Base-by-base conservation (phyloP, 2,329 filamentous ascomycete genomes). In the Microdochium nivale region DNA sequence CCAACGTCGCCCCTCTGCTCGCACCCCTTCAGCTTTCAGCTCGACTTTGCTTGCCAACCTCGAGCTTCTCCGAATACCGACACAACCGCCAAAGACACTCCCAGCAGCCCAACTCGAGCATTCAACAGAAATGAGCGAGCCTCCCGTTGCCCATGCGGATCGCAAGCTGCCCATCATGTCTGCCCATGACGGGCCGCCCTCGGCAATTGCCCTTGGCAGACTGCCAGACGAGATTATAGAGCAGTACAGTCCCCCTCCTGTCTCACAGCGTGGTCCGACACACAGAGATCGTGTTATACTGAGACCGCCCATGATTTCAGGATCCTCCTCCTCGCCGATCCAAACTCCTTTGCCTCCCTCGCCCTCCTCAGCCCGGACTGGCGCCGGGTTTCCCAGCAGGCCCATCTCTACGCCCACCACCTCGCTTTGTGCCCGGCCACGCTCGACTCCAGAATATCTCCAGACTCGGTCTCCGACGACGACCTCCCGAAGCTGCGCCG, bases 221-320 rank as follows among this genome's bases (percentile, higher is more conserved):
- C 71, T 87, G 11, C 84, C 84, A 5, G 80, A 84, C 65, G 83
- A 87, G 65, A 87, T 87, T 53, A 85, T 87, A 58, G 71, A 85
- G 62, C 81, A 86, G 84, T 87, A 69, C 66, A 79, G 68, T 19
- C 40, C 14, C 35, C 13, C 47, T 35, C 47, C n/a, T 40, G 19
- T 13, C 48, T 49, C 16, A 51, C 51, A 25, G 49, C 24, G 51
- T 46, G n/a, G 57, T 48, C 49, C 53, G 21, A 53, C 21, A 25
- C 30, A 46, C 21, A 25, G n/a, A 19, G 23, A 47, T 27, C 16
- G 16, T 25, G 11, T 48, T 52, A 9, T 54, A 25, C 10, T 14
- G 43, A 11, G 43, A 11, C 51, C 54, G 62, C 54, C 64, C 55
- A 43, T 54, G 51, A 48, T 53, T n/a, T 23, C 58, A 87, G 83